phyloP scores from a whole-genome alignment of 1,284 basidiomycete species.

The Filobasidium uniguttulatum region DNA sequence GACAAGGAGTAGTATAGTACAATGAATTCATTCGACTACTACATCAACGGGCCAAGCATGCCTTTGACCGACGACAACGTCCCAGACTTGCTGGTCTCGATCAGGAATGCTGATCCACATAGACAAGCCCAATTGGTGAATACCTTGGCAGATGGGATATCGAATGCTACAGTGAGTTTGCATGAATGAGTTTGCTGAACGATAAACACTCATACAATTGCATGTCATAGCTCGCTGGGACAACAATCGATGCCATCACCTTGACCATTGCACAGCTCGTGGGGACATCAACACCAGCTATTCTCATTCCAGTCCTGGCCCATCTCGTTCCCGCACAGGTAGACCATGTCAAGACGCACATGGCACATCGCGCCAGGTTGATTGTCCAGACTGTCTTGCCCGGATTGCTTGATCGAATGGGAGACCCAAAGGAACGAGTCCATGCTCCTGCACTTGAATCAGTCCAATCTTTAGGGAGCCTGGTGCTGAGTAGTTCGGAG shows the following conservation, averaged over 20 bases:
- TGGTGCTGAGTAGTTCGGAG: constrained; percentile 38
- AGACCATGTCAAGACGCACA: constrained; percentile 16
- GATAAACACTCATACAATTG: no score
- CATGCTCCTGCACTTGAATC: constrained; percentile 21
- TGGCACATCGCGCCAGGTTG: constrained; percentile 13
- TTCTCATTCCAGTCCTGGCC: constrained; percentile 24
- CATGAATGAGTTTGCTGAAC: no score
- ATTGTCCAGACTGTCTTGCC: constrained; percentile 25
- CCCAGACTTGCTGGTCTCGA: no score
- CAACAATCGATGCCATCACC: constrained; percentile 27
- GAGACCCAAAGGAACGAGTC: constrained; percentile 32
- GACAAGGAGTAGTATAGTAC: no score
- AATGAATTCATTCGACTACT: no score
- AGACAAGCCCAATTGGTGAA: no score
- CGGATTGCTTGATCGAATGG: constrained; percentile 27
- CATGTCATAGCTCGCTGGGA: constrained; percentile 25
- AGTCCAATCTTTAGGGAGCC: constrained; percentile 21
- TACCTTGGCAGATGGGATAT: no score
- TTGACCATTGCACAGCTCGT: constrained; percentile 25
- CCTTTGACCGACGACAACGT: no score
- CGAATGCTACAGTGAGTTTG: no score
- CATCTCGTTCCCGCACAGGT: constrained; percentile 30
- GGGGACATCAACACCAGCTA: constrained; percentile 24
- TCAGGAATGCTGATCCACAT: no score
- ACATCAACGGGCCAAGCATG: no score